Conservation (phyloP, 1,139 yeast species). For the Debaryomyces udenii region DNA sequence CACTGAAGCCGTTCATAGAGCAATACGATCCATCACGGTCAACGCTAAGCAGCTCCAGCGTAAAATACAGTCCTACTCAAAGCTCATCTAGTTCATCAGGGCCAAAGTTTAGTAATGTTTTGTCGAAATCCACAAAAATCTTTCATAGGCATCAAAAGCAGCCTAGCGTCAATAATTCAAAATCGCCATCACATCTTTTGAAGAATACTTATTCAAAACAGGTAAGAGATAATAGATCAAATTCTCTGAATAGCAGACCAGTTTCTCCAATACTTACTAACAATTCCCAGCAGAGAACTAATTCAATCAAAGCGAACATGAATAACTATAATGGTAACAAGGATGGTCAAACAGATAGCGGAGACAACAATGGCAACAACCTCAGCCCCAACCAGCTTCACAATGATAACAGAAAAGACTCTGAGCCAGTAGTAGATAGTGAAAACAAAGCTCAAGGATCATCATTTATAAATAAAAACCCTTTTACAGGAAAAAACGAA, state of each 20-base stretch:
- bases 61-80: conserved; percentile 8
- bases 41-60: conserved; percentile 10
- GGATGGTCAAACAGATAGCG: background rate
- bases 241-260: conserved; percentile 27
- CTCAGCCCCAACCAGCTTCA: background rate
- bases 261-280: conserved; percentile 23
- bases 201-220: conserved; percentile 38
- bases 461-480: background rate
- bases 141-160: conserved; percentile 31
- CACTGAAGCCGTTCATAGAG: background rate
- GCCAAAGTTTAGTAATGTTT: conserved; percentile 32
- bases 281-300: conserved; percentile 2
- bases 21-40: conserved; percentile 11
- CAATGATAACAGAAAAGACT: conserved; percentile 2
- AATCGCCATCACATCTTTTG: conserved; percentile 17
- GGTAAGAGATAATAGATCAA: conserved; percentile 38
- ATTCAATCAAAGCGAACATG: background rate
- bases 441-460: background rate
- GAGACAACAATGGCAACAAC: background rate
- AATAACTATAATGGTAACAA: background rate
- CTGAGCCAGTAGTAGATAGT: background rate
- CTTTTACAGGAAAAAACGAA: conserved; percentile 1
- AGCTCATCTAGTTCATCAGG: conserved; percentile 11
- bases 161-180: conserved; percentile 8
- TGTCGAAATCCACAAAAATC: conserved; percentile 35